These are phyloP conservation scores for Backusella liffmaniae DNA, from an alignment of 192 early-diverging fungal species.

Conservation along the genomic window DNA sequence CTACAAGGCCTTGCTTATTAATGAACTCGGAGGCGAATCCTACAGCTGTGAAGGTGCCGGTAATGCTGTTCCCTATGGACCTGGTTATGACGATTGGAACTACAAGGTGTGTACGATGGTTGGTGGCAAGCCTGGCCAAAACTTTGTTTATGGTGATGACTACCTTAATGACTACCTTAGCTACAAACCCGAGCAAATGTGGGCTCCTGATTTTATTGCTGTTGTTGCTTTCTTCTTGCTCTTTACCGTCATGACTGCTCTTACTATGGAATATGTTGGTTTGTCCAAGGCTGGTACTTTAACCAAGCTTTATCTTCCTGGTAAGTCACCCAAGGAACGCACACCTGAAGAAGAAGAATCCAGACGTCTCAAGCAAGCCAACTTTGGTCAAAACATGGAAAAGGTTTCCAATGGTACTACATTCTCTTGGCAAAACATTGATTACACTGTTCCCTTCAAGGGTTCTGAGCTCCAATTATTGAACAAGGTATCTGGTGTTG, in stretches of 20 bases:
- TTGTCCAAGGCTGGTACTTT: constrained; percentile 52
- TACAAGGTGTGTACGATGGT: constrained; percentile 62
- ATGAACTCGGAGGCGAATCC: constrained; percentile 57
- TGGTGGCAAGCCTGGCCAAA: constrained; percentile 53
- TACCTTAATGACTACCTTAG: constrained; percentile 56
- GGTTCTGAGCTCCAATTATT: constrained; percentile 65
- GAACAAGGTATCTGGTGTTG: constrained; percentile 65
- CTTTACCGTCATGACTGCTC: constrained; percentile 41
- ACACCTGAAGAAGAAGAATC: constrained; percentile 37
- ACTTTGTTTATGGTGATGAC: constrained; percentile 57
- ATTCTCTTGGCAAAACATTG: constrained; percentile 62
- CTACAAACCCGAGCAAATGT: constrained; percentile 57
- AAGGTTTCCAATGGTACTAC: constrained; percentile 44
- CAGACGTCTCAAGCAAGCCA: constrained; percentile 30
- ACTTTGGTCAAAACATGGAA: constrained; percentile 39
- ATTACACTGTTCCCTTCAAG: constrained; percentile 69
- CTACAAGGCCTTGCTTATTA: constrained; percentile 57
- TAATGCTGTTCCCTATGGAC: constrained; percentile 29
- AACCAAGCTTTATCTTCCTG: constrained; percentile 50
- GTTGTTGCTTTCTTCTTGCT: constrained; percentile 49
- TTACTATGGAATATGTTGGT: constrained; percentile 64
- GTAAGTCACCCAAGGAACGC: constrained; percentile 27
- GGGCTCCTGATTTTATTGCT: constrained; percentile 57
- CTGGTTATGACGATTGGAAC: constrained; percentile 41
- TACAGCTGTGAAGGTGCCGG: constrained; percentile 41